A percentile compares a stretch with the other conserved stretches of the same genome.
Conservation (phyloP, 2,329 filamentous ascomycete species). For the Xylariaceae sp. region DNA sequence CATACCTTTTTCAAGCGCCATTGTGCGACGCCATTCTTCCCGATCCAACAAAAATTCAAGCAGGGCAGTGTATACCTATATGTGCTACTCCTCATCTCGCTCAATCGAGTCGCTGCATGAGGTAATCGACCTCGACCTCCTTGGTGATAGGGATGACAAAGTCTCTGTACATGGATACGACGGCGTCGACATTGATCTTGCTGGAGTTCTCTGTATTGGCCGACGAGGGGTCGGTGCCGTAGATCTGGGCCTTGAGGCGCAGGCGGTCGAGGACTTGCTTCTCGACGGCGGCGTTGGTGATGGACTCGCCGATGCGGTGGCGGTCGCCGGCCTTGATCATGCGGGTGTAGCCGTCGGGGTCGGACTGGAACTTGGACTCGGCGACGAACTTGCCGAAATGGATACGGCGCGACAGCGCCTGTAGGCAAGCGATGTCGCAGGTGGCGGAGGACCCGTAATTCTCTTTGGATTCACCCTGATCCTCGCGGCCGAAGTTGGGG, state of each 20-base stretch:
- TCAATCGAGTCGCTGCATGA: conserved; percentile 80
- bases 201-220: conserved; percentile 50
- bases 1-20: too few species aligned
- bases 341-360: conserved; percentile 73
- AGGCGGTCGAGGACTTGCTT: conserved; percentile 85
- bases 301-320: conserved; percentile 78
- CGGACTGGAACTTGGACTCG: conserved; percentile 86
- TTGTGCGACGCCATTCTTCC: too few species aligned
- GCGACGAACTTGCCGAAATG: conserved; percentile 99
- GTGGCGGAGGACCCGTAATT: conserved; percentile 94
- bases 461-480: conserved; percentile 81
- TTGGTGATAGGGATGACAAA: conserved; percentile 98
- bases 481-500: conserved; percentile 68
- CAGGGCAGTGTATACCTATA: not conserved
- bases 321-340: conserved; percentile 80
- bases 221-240: conserved; percentile 81
- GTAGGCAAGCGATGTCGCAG: conserved; percentile 83
- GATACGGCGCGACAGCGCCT: conserved; percentile 84
- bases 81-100: conserved; percentile 2
- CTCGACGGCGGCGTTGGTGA: conserved; percentile 87
- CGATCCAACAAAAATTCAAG: too few species aligned
- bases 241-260: conserved; percentile 84
- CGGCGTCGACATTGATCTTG: conserved; percentile 91
- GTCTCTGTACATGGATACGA: conserved; percentile 85
- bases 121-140: conserved; percentile 93